phyloP scores from a whole-genome alignment of 345 rosid species.

The Salix caprea region DNA sequence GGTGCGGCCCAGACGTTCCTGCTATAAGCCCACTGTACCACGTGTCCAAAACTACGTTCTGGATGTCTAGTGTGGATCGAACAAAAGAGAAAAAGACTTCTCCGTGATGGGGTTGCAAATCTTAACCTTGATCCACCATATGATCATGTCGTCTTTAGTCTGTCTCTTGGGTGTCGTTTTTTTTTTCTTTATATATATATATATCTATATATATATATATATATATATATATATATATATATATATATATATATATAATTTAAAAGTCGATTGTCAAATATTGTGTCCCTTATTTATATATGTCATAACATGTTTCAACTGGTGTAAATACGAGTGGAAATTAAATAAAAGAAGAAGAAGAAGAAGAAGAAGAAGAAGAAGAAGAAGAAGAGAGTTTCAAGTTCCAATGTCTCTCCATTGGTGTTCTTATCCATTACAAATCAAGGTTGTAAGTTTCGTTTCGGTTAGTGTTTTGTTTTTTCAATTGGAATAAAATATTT shows the following conservation, averaged over 20 bases:
- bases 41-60: not conserved
- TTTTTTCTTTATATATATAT: not conserved
- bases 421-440: no score
- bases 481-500: no score
- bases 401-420: not conserved
- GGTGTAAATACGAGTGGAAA: conserved; percentile 11
- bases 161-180: not conserved
- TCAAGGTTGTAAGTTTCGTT: no score
- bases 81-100: not conserved
- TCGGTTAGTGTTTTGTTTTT: no score
- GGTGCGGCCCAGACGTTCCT: conserved; percentile 32
- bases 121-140: not conserved
- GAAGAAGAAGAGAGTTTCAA: not conserved
- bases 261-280: not conserved
- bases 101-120: not conserved
- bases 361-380: not conserved
- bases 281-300: not conserved
- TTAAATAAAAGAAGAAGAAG: not conserved
- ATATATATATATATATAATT: not conserved
- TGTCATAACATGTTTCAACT: conserved; percentile 1
- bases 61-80: not conserved
- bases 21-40: not conserved
- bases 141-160: not conserved
- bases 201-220: not conserved
- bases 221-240: no score